A percentile compares a stretch with the other conserved stretches of the same genome.
Evolutionary conservation across 164 flowering plant genomes (phyloP).

Genomic region (Tetrastigma voinierianum): DNA sequence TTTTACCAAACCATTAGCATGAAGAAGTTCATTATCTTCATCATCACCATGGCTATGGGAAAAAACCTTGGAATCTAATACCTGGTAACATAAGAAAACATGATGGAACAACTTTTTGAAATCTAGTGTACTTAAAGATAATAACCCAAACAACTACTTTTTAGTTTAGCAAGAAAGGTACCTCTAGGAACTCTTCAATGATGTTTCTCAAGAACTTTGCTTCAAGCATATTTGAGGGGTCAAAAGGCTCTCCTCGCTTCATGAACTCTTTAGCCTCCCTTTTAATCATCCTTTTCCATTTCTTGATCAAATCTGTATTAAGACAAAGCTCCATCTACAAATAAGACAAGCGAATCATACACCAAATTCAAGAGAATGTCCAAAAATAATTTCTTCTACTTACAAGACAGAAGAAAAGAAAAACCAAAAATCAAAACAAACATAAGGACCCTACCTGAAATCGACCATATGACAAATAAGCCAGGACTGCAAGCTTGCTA

Average conservation of each 20-base stretch:
- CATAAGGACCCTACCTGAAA: constrained; percentile 60
- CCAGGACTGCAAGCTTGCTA: constrained; percentile 84
- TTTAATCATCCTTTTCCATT: constrained; percentile 78
- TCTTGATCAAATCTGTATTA: constrained; percentile 65
- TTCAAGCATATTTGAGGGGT: constrained; percentile 59
- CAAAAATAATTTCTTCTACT: background rate
- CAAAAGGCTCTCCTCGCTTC: constrained; percentile 57
- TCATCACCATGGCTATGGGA: constrained; percentile 19
- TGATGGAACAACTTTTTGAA: background rate
- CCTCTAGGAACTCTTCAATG: constrained; percentile 90
- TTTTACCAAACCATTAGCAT: constrained; percentile 24
- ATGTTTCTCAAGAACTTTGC: constrained; percentile 78
- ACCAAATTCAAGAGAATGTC: background rate
- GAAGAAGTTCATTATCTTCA: constrained; percentile 32
- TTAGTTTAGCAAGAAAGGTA: constrained; percentile 16
- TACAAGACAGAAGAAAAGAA: no score
- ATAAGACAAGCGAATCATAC: constrained; percentile 3
- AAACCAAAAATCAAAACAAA: background rate
- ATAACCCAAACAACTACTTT: background rate
- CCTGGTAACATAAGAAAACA: constrained; percentile 35
- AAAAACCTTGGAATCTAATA: constrained; percentile 70
- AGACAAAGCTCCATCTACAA: constrained; percentile 85
- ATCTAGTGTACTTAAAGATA: no score
- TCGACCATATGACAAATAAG: constrained; percentile 83
- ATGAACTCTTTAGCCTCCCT: constrained; percentile 65